These are phyloP conservation scores for Diplosphaera chodatii DNA, from an alignment of 139 green algal genomes.

Conservation along the genomic window DNA sequence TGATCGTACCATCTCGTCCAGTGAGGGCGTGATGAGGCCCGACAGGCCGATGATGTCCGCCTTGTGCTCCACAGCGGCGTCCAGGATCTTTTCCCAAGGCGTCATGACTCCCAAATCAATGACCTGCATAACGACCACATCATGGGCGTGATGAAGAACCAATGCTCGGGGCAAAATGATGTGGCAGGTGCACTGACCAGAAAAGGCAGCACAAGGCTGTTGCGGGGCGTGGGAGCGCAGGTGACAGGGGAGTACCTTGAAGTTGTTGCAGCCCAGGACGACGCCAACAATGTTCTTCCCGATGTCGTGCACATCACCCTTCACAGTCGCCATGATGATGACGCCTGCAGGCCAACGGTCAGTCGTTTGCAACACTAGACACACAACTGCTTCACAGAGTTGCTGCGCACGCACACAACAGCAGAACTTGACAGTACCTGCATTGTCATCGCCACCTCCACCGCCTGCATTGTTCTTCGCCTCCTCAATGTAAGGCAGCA, in stretches of 20 bases:
- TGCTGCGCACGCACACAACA: no score
- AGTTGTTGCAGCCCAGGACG: slow-evolving; percentile 99
- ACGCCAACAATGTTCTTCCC: slow-evolving; percentile 99
- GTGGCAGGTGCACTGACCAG: no score
- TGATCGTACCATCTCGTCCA: slow-evolving; percentile 95
- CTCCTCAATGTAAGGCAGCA: slow-evolving; percentile 98
- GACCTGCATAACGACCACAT: slow-evolving; percentile 38
- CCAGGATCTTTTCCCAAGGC: slow-evolving; percentile 91
- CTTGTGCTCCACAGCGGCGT: slow-evolving; percentile 79
- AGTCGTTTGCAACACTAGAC: no score
- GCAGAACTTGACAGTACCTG: no score
- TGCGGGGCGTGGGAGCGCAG: no score
- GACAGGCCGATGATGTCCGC: slow-evolving; percentile 95
- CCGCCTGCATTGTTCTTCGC: slow-evolving; percentile 70
- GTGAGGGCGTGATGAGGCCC: slow-evolving; percentile 94
- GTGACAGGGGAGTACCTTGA: slow-evolving; percentile 89
- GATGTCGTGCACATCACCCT: slow-evolving; percentile 99
- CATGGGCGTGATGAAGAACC: background rate
- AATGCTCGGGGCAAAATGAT: no score
- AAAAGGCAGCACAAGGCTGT: no score
- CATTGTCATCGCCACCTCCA: slow-evolving; percentile 51
- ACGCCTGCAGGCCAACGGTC: slow-evolving; percentile 37
- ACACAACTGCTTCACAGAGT: no score
- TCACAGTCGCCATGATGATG: slow-evolving; percentile 96
- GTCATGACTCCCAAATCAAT: slow-evolving; percentile 97